Conservation (phyloP, 495 filamentous ascomycete species). For the Aspergillus leporis region DNA sequence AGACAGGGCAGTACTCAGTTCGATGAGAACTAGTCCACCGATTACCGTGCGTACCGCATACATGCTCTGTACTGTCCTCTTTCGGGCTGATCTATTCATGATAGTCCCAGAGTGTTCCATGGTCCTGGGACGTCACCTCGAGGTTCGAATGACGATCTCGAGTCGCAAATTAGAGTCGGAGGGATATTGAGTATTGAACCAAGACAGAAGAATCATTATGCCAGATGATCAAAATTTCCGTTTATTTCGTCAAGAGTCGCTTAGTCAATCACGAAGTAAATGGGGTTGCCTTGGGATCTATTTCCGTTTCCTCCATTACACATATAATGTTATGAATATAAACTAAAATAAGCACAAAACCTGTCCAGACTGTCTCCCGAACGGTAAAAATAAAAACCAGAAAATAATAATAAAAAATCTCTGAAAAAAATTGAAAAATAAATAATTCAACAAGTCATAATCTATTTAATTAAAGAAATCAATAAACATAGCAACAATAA, state of each 20-base stretch:
- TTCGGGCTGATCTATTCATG: background rate
- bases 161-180: conserved; percentile 7
- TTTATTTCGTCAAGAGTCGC: background rate
- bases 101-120: conserved; percentile 6
- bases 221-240: conserved; percentile 5
- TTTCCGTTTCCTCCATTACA: background rate
- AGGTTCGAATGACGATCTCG: conserved; percentile 1
- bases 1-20: background rate
- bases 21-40: background rate
- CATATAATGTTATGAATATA: background rate
- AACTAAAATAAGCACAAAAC: background rate
- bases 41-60: background rate
- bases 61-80: background rate
- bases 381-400: background rate
- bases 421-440: background rate
- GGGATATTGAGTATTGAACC: background rate
- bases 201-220: background rate
- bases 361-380: background rate
- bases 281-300: conserved; percentile 1
- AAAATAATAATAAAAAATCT: conserved; percentile 1
- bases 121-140: conserved; percentile 5
- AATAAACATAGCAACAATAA: background rate
- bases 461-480: background rate
- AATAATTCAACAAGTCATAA: no score
- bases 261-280: background rate